Evolutionary conservation across 768 basidiomycete genomes (phyloP), one percentile per base, ranked within the genome.

Genomic region (Lactifluus volemus): DNA sequence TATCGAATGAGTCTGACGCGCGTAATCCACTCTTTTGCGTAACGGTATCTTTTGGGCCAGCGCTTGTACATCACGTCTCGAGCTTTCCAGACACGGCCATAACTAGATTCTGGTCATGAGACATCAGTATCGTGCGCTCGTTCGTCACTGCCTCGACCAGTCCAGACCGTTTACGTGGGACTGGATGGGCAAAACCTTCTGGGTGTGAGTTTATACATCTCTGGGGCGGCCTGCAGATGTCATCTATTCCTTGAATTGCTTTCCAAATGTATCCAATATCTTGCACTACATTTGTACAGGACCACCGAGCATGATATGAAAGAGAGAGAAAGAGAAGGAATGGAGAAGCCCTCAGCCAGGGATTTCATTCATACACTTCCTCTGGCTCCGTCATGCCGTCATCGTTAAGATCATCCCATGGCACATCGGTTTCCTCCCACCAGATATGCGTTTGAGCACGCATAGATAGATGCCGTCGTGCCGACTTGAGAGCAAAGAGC

Each of bases 1-100:
- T 69, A 80, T 90, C 63, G 85, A 89, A 60, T 88, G 79, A 50
- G 53, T 19, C 21, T 25, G 25, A 25, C 25, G 1, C 25, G 25
- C 25, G 25, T 25, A 25, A 25, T 25, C 25, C 9, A 17, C 11
- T 49, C 38, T 21, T 49, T 39, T 34, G 32, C 9, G 32, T 9
- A 6, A 34, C 9, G 32, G 32, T 9, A 34, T 9, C 32, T 34
- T 34, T 34, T 34, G 25, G 2, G 25, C 25, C 25, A 25, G 5
- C n/a, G 6, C 7, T 9, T 7, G n/a, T n/a, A 47, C 15, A 15
- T 25, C 12, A 12, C 45, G 2, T 15, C 21, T 25, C 21, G 2
- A 7, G 2, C 25, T 25, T 47, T 47, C 11, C 21, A 14, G 45
- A 47, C 21, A 47, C 10, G 4, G 21, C 11, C 45, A 45, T 25